phyloP scores from a whole-genome alignment of 2,329 filamentous ascomycete species.

The Alternaria gaisen region DNA sequence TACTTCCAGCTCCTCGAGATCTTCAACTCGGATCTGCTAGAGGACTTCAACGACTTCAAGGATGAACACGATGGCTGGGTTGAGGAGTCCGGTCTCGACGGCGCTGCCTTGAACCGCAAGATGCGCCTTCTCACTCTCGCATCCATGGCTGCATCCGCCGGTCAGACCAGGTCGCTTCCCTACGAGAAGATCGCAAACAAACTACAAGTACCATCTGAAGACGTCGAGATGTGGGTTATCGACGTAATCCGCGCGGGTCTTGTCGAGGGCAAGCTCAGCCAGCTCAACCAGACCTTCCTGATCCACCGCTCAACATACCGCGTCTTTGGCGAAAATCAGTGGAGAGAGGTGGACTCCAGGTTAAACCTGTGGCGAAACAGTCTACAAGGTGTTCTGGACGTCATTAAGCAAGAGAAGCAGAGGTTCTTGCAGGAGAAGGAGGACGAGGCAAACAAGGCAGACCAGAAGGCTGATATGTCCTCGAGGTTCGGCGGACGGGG shows the following conservation, averaged over 20 bases:
- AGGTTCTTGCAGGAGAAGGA: conserved; percentile 80
- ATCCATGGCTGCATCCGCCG: conserved; percentile 81
- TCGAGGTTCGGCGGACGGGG: conserved; percentile 37
- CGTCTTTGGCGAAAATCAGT: conserved; percentile 97
- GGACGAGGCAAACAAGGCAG: conserved; percentile 75
- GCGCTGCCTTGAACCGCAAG: conserved; percentile 83
- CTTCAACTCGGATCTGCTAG: conserved; percentile 91
- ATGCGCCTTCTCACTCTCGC: conserved; percentile 95
- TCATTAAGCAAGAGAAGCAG: conserved; percentile 82
- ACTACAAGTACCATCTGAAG: conserved; percentile 80
- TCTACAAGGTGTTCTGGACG: conserved; percentile 77
- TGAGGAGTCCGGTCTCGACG: conserved; percentile 76
- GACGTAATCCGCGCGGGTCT: conserved; percentile 96
- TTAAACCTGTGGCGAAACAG: conserved; percentile 91
- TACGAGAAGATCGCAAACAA: conserved; percentile 86
- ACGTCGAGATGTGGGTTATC: conserved; percentile 98
- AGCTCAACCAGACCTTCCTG: conserved; percentile 90
- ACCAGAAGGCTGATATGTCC: conserved; percentile 66
- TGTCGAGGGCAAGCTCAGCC: conserved; percentile 94
- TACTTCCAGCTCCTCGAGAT: conserved; percentile 95
- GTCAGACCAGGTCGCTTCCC: conserved; percentile 82
- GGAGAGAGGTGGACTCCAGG: conserved; percentile 89
- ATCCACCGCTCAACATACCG: conserved; percentile 97
- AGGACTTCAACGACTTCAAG: conserved; percentile 95
- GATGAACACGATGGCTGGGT: conserved; percentile 89